Percentiles rank a stretch among this genome's conserved stretches.
Conservation (phyloP, 108 stramenopile species). For the Pseudonitzschia pungens region DNA sequence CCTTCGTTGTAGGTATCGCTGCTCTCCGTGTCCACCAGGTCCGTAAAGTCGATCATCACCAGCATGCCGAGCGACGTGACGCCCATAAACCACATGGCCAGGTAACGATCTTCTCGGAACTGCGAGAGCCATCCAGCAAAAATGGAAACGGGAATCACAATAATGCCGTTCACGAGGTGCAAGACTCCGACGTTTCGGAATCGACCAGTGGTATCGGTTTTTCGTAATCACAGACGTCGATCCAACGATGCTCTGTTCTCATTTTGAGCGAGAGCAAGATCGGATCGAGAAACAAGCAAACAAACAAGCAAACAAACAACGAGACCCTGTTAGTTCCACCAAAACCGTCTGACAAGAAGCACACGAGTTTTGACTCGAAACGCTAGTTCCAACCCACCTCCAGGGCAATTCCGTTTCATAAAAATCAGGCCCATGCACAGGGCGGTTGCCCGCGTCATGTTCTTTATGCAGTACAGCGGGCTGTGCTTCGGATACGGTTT, state of each 20-base stretch:
- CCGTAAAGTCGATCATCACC: slow-evolving; percentile 51
- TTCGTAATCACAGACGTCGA: slow-evolving; percentile 72
- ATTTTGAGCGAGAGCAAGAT: not conserved
- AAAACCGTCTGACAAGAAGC: too few species aligned
- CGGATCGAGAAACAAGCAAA: not conserved
- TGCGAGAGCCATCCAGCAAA: slow-evolving; percentile 59
- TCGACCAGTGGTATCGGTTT: slow-evolving; percentile 66
- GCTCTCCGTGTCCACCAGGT: slow-evolving; percentile 28
- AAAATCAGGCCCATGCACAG: slow-evolving; percentile 62
- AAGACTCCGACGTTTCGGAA: slow-evolving; percentile 66
- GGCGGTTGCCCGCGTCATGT: slow-evolving; percentile 22
- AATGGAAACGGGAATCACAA: slow-evolving; percentile 68
- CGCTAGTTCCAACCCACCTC: not conserved
- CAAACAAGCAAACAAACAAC: not conserved
- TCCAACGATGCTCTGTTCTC: slow-evolving; percentile 36
- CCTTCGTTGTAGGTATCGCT: slow-evolving; percentile 40
- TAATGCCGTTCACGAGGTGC: slow-evolving; percentile 61
- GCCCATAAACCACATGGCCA: slow-evolving; percentile 45
- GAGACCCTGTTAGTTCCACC: too few species aligned
- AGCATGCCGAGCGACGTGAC: slow-evolving; percentile 47
- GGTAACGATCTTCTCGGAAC: slow-evolving; percentile 42
- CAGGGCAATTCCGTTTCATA: slow-evolving; percentile 63
- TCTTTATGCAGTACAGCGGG: slow-evolving; percentile 10
- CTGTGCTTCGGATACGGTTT: not conserved
- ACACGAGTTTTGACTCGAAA: not conserved